phyloP scores from a whole-genome alignment of 805 yeast genomes.

The Tetrapisispora iriomotensis region DNA sequence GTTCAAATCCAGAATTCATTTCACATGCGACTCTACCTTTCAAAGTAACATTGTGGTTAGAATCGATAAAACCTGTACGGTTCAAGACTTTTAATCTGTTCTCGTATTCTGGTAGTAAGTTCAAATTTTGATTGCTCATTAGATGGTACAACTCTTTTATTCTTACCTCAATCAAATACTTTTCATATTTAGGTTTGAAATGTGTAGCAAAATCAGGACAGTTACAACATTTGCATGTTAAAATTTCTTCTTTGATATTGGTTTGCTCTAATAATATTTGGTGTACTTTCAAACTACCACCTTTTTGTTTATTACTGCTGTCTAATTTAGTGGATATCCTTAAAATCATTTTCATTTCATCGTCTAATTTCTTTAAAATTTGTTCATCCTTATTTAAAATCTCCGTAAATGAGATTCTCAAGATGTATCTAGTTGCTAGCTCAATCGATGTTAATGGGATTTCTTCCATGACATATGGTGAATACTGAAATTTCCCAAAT shows the following conservation, averaged over 20 bases:
- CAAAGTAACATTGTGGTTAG: constrained; percentile 53
- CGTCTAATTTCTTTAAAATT: constrained; percentile 15
- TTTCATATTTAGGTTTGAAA: constrained; percentile 37
- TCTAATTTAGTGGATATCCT: constrained; percentile 17
- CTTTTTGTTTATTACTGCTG: constrained; percentile 20
- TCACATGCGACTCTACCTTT: constrained; percentile 95
- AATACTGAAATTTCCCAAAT: constrained; percentile 25
- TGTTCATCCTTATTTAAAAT: constrained; percentile 22
- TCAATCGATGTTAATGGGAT: constrained; percentile 24
- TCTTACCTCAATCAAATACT: constrained; percentile 36
- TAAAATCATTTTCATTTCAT: constrained; percentile 18
- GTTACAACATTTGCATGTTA: constrained; percentile 15
- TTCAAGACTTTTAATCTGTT: constrained; percentile 73
- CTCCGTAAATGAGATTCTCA: constrained; percentile 20
- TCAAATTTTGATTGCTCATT: constrained; percentile 80
- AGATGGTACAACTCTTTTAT: constrained; percentile 49
- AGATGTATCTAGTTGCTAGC: constrained; percentile 19
- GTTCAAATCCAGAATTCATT: constrained; percentile 82
- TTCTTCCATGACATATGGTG: constrained; percentile 23
- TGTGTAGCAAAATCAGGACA: constrained; percentile 39
- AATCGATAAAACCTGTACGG: constrained; percentile 73
- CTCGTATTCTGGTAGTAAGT: constrained; percentile 85
- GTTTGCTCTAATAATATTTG: constrained; percentile 22
- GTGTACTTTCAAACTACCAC: constrained; percentile 25
- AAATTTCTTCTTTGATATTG: constrained; percentile 18